Conservation (phyloP, 2,329 filamentous ascomycete genomes). For the Blumeriella jaapii region DNA sequence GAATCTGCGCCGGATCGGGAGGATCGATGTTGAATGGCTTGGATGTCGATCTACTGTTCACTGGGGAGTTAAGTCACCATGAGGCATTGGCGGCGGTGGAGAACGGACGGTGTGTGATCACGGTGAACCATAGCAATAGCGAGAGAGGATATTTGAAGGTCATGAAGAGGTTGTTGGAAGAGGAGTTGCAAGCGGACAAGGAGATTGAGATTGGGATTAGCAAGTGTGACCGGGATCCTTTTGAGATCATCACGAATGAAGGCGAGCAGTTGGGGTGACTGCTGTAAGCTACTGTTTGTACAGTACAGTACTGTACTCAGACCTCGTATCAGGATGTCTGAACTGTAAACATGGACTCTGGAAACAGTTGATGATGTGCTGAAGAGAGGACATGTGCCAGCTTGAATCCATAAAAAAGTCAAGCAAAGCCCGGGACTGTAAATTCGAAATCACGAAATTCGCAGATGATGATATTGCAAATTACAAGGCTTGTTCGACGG, state of each 20-base stretch:
- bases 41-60: conserved; percentile 72
- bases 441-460: too few species aligned
- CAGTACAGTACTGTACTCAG: too few species aligned
- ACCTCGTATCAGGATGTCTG: too few species aligned
- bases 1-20: conserved; percentile 84
- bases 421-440: too few species aligned
- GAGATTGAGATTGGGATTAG: conserved; percentile 53
- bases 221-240: conserved; percentile 75
- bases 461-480: too few species aligned
- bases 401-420: too few species aligned
- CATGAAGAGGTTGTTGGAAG: conserved; percentile 35
- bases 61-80: conserved; percentile 88
- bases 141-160: conserved; percentile 72
- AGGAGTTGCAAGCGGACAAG: conserved; percentile 19
- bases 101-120: conserved; percentile 69
- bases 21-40: conserved; percentile 60
- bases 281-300: too few species aligned
- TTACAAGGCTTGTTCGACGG: too few species aligned
- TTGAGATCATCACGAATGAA: conserved; percentile 54
- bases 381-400: too few species aligned
- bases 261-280: too few species aligned
- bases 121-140: conserved; percentile 86
- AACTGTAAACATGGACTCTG: too few species aligned
- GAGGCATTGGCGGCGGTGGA: conserved; percentile 80
- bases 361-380: too few species aligned